phyloP scores from a whole-genome alignment of 2,329 filamentous ascomycete genomes.

The Macrophomina phaseolina region DNA sequence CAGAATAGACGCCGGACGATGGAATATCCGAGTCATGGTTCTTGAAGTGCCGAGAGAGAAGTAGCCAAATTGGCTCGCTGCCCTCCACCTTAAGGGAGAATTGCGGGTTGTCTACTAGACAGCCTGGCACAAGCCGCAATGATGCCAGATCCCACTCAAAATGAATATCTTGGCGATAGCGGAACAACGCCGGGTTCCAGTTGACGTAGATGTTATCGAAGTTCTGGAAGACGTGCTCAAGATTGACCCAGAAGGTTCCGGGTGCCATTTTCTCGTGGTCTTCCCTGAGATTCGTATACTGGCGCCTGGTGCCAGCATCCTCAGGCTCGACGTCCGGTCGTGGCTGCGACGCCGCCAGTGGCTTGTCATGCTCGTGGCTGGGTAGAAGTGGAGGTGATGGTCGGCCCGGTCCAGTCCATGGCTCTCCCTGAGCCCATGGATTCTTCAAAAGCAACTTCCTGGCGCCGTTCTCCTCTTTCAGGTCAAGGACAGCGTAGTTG shows the following conservation, averaged over 20 bases:
- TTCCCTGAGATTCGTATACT: no score
- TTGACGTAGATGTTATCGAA: constrained; percentile 97
- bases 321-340: not conserved
- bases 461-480: constrained; percentile 68
- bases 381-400: no score
- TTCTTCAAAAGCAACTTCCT: constrained; percentile 87
- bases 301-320: not conserved
- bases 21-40: constrained; percentile 52
- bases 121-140: constrained; percentile 69
- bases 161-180: constrained; percentile 83
- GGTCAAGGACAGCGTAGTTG: constrained; percentile 88
- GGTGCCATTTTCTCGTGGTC: constrained; percentile 46
- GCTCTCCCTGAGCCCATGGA: constrained; percentile 80
- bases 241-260: constrained; percentile 92
- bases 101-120: constrained; percentile 70
- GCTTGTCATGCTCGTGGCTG: no score
- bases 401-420: no score
- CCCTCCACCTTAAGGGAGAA: constrained; percentile 60
- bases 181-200: constrained; percentile 90
- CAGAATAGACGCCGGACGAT: not conserved
- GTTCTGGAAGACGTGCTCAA: constrained; percentile 85
- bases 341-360: no score
- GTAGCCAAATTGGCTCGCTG: constrained; percentile 75
- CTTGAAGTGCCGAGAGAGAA: constrained; percentile 85
- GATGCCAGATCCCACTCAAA: constrained; percentile 76